These are phyloP conservation scores for Myotisia sp. DNA, from an alignment of 2,329 filamentous ascomycete species.

Conservation along the genomic window DNA sequence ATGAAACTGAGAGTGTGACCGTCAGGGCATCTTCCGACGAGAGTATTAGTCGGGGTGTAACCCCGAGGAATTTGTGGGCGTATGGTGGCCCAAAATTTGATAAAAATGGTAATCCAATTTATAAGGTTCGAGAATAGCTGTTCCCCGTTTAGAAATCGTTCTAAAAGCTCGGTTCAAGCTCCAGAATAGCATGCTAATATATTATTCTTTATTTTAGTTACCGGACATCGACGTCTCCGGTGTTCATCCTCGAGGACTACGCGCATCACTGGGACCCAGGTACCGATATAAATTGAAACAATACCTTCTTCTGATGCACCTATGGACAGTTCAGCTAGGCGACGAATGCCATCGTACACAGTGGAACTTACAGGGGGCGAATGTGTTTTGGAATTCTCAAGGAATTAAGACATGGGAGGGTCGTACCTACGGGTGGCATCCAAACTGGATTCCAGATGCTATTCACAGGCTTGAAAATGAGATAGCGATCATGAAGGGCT, in stretches of 20 bases:
- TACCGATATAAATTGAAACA: constrained; percentile 9
- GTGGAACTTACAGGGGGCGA: constrained; percentile 11
- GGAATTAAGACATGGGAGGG: constrained; percentile 9
- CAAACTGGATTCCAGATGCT: constrained; percentile 12
- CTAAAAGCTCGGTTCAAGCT: too few relatives aligned
- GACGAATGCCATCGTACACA: constrained; percentile 6
- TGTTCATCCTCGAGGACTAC: constrained; percentile 5
- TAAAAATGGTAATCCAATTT: constrained; percentile 9
- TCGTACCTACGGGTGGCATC: constrained; percentile 10
- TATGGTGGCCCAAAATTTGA: constrained; percentile 2
- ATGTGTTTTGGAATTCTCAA: constrained; percentile 12
- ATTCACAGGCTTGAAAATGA: constrained; percentile 1
- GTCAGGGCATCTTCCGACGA: too few relatives aligned
- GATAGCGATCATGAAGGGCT: not conserved
- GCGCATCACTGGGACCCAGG: constrained; percentile 2
- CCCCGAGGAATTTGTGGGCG: not conserved
- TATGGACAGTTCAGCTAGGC: constrained; percentile 14
- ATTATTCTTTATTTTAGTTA: constrained; percentile 10
- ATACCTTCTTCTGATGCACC: constrained; percentile 10
- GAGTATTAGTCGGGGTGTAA: too few relatives aligned
- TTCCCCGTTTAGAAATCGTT: too few relatives aligned
- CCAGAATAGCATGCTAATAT: too few relatives aligned
- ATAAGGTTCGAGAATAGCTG: constrained; percentile 9
- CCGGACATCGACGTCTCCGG: constrained; percentile 7
- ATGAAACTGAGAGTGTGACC: too few relatives aligned